Evolutionary conservation across 2,329 filamentous ascomycete species (phyloP), one percentile per base, ranked within the genome.

Genomic region (Cytospora piceicola): DNA sequence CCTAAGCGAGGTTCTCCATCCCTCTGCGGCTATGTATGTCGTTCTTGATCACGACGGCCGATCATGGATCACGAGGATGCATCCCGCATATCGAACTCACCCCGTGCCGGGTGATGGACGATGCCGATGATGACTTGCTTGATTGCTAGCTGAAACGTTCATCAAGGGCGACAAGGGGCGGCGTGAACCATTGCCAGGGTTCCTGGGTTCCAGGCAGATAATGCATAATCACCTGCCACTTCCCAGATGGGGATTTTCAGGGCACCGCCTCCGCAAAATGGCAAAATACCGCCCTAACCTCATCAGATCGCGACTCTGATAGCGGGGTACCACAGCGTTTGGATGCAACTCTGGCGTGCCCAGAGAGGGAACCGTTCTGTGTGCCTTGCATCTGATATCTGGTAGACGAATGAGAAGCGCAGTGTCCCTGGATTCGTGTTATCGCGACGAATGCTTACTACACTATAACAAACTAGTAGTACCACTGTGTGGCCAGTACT

Each of bases 271-370:
- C 61, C 61, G 54, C 53, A 57, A 49, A 24, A 49, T n/a, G 46
- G 46, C 46, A 49, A 49, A 51, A 63, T 58, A 57, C 53, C 11
- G 51, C 54, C 46, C 59, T 58, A 63, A 57, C 53, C 39, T 46
- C 55, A 53, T 59, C 55, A 54, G 64, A 66, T 63, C 55, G 64
- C 54, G 57, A 55, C 55, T 61, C 27, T 36, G 57, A 66, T 59
- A 67, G 66, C 66, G 66, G 66, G 66, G 66, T 66, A 57, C 51
- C 22, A 63, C 54, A 42, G 51, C 63, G 57, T 53, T 53, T 66
- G 66, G 63, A 67, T 67, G 55, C 62, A 36, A 67, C 62, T 39
- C 55, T 27, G 32, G 14, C 59, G 30, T 49, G n/a, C 53, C 61
- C 53, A 63, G 56, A 63, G 42, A 15, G 42, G 61, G 56, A 49